Base-by-base conservation (phyloP, 2,329 filamentous ascomycete genomes). In the Daldinia sp. region DNA sequence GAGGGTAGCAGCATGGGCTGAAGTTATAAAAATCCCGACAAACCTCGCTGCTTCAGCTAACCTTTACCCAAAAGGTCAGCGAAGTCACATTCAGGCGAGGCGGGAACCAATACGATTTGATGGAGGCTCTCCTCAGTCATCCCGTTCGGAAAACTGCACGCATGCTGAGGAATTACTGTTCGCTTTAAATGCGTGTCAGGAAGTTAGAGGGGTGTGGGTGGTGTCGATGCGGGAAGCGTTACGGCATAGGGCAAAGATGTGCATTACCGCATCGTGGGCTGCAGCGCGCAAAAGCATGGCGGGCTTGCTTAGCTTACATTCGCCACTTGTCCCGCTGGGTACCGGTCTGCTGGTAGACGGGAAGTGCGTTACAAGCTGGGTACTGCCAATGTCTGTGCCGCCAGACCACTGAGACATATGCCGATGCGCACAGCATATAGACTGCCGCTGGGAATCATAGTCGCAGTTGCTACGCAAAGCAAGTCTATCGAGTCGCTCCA, bases 171-270 rank as follows among this genome's bases (percentile, higher is more conserved):
- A 29, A 52, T 63, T 62, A 58, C 51, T 48, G 30, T 49, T 58
- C 43, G 55, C 51, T 62, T 64, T 64, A 60, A 57, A 60, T 49
- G 45, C 17, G 61, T 62, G 48, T 59, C 58, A 67, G 52, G 30
- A 13, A 17, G 10, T 15, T 10, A 17, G 29, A 23, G 29, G 23
- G 47, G 27, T 17, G 25, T 30, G 43, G 23, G 58, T 53, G 54
- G 53, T 48, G 61, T 62, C 55, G 51, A 30, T 58, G 2, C 45
- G 55, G 23, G 50, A 30, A 29, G 58, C n/a, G 37, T 67, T 58
- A 65, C 65, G 58, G 58, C 37, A 65, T 67, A 23, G 10, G 53
- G 65, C 47, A 67, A 34, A 53, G 65, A 67, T 67, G 8, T 37
- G 62, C 65, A 63, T 63, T 55, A 55, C 27, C 39, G 49, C 39